Evolutionary conservation across 805 yeast genomes (phyloP), one percentile per base, ranked within the genome.

Genomic region (Jamesozyma piceae): DNA sequence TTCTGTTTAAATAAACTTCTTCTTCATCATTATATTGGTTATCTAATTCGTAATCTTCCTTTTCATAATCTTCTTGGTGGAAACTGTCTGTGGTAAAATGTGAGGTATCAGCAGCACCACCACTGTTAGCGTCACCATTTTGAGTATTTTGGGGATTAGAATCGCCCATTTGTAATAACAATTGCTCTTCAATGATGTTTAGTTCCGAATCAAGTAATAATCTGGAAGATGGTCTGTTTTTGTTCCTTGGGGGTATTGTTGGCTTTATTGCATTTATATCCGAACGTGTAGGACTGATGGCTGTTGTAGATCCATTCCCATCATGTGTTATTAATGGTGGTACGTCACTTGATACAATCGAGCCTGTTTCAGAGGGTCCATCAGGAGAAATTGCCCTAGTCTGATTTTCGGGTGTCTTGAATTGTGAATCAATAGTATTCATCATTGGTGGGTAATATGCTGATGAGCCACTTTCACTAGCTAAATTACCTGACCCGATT

Each of bases 171-270:
- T 39, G 28, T 20, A 29, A 17, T 17, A 20, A 24, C 13, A 38
- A 30, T n/a, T 41, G 46, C n/a, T 38, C 43, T 14, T 40, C 43
- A 6, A 19, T 38, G 37, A 20, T 43, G 43, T 17, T 32, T 35
- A 20, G 29, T 19, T 35, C 27, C 14, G 30, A 29, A n/a, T 41
- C 28, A 35, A 55, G 46, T 37, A 52, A 52, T 14, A 55, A 38
- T 20, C 52, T 53, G 5, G 65, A 57, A 18, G 42, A 46, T 11
- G 65, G 65, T 43, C 66, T 55, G 18, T 56, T 53, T 39, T 52
- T 55, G 37, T 50, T 61, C 43, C 65, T 54, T 34, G 60, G 60
- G 8, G 66, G 66, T 3, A 57, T 53, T 2, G 62, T 49, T 6
- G 66, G 66, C 35, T 55, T 54, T 24, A 50, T 51, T 19, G 42